phyloP scores from a whole-genome alignment of 148 eudicot species.

The Spergularia bocconei region DNA sequence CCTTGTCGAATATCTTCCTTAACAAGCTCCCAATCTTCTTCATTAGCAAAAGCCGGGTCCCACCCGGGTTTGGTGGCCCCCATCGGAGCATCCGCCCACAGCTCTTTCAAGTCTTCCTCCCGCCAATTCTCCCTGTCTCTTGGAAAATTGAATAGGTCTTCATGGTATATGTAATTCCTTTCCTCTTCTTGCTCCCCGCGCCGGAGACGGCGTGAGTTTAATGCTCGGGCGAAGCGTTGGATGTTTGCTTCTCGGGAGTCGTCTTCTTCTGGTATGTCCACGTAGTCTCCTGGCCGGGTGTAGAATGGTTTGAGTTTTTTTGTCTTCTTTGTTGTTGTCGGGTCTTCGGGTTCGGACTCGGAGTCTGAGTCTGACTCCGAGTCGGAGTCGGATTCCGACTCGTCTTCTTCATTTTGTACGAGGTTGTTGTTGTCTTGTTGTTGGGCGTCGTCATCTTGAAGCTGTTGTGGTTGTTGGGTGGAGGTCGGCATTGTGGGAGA shows the following conservation, averaged over 20 bases:
- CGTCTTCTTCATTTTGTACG: neutral
- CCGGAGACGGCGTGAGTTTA: conserved; percentile 28
- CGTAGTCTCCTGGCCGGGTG: conserved; percentile 26
- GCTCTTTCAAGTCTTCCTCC: conserved; percentile 70
- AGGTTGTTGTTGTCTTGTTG: neutral
- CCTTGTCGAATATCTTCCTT: conserved; percentile 45
- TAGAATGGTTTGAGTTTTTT: conserved; percentile 17
- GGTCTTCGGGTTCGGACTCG: conserved; percentile 6
- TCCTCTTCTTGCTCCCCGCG: conserved; percentile 26
- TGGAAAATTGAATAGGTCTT: conserved; percentile 59
- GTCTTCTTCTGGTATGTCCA: conserved; percentile 26
- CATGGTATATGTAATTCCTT: neutral
- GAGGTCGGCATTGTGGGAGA: neutral
- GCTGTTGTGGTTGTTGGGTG: neutral
- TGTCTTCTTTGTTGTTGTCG: conserved; percentile 17
- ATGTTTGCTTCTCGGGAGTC: conserved; percentile 38
- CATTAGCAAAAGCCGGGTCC: conserved; percentile 74
- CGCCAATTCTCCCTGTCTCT: conserved; percentile 64
- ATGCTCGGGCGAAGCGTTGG: conserved; percentile 30
- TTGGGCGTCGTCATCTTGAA: neutral
- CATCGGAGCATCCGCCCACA: conserved; percentile 72
- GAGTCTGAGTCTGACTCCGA: conserved; percentile 11
- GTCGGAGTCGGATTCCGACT: neutral
- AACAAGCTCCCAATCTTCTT: conserved; percentile 47
- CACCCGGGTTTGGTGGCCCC: conserved; percentile 58